Evolutionary conservation across 225 moss, liverwort and hornwort genomes (phyloP), one percentile per base, ranked within the genome.

Genomic region (Takakia lepidozioides): DNA sequence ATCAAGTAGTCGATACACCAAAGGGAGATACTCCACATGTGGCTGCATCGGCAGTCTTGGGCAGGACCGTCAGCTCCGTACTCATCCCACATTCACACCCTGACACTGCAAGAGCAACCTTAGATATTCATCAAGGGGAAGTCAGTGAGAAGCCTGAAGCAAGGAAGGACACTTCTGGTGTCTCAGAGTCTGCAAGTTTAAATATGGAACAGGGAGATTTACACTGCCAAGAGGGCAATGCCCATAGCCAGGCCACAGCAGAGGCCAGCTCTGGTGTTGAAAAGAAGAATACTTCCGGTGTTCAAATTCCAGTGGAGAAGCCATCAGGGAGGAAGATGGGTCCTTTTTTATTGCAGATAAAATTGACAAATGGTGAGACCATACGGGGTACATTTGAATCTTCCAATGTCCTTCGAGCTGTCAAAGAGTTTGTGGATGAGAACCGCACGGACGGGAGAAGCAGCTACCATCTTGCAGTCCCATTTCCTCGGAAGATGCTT

Each of bases 361-460:
- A 73, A 38, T 72, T 85, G 9, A 81, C 80, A 37, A 81, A 81
- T 42, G 75, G 70, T 49, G 70, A 85, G 45, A 68, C 70, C 27
- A 76, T 85, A 14, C 73, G 64, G 39, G 80, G 84, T 25, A 70
- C 68, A 22, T 85, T 85, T 34, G 80, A 80, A 60, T 59, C 73
- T 32, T 59, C 56, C 48, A 73, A 67, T 55, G 37, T 65, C 34
- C 47, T 85, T 35, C 54, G 73, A 37, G 80, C 80, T 25, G 84
- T 85, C 26, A 81, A 81, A 49, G 54, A 58, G 3, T 85, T 85
- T 25, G 76, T 85, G 14, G 81, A 85, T 42, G 39, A 64, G 14
- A 61, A 81, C 61, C 84, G 84, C 27, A 85, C 81, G 10, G 84
- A 85, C 63, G 84, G 84, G 39, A 74, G 70, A 5, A 67, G 55